Evolutionary conservation across 768 basidiomycete genomes (phyloP).

Genomic region (Kwoniella dendrophila): DNA sequence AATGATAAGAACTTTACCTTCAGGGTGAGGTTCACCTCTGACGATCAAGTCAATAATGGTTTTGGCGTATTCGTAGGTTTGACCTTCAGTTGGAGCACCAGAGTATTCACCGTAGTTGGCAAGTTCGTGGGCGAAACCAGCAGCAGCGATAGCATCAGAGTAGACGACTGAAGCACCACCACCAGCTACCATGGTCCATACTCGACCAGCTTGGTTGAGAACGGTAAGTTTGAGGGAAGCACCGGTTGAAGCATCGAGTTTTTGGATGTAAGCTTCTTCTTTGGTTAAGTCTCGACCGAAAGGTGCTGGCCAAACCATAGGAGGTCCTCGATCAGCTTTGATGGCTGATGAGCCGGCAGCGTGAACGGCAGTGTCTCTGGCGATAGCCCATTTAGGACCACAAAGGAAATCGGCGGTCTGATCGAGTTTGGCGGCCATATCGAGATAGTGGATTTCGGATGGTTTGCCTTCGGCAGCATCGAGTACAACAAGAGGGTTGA

Average conservation of each 20-base stretch:
- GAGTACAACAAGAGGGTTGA: conserved; percentile 95
- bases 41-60: conserved; percentile 97
- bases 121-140: conserved; percentile 93
- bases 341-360: conserved; percentile 67
- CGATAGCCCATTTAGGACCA: conserved; percentile 98
- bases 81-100: conserved; percentile 95
- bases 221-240: conserved; percentile 98
- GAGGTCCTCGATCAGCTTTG: conserved; percentile 87
- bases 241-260: conserved; percentile 94
- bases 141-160: conserved; percentile 78
- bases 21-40: conserved; percentile 72
- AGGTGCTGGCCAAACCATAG: conserved; percentile 82
- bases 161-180: conserved; percentile 61
- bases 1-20: conserved; percentile 99
- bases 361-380: conserved; percentile 75
- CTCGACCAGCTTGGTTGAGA: conserved; percentile 86
- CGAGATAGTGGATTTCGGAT: conserved; percentile 87
- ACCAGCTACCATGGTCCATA: conserved; percentile 99
- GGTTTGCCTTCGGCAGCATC: conserved; percentile 72
- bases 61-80: conserved; percentile 99
- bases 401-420: conserved; percentile 98
- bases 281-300: conserved; percentile 97
- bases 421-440: conserved; percentile 99
- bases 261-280: conserved; percentile 99
- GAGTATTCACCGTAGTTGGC: conserved; percentile 99